Base-by-base conservation (phyloP, 495 filamentous ascomycete genomes). In the Aspergillus avenaceus region DNA sequence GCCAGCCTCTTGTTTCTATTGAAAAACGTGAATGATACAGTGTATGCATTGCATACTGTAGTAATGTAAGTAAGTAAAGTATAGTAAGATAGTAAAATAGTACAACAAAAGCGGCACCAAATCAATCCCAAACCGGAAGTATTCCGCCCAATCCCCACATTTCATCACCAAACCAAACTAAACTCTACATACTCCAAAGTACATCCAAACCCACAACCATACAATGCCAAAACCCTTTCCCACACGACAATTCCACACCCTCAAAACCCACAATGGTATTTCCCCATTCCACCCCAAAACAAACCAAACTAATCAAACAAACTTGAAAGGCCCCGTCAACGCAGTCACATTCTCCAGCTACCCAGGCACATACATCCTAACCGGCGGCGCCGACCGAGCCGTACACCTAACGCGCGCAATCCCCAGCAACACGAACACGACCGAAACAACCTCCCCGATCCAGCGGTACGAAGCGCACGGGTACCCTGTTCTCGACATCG, bases 401-500 rank as follows among this genome's bases (percentile, higher is more conserved):
- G 81, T 96, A 63, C 83, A 89, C 44, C 83, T 96, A 14, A 93
- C 91, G 67, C 87, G 87, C 56, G 78, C 84, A 4, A 61, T 77
- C 23, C 70, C 77, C 7, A 69, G 47, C 51, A 49, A 69, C 16
- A 62, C 70, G 53, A 62, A 65, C 34, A 49, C 67, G 16, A 50
- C 59, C 41, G 62, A 74, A 47, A 70, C 72, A 19, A 76, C 62
- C 8, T 59, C 66, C 14, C 84, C 88, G 0, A 86, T 97, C 68
- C 90, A 96, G 64, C 84, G 82, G 38, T 97, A 95, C 74, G 71
- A 85, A 47, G 87, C 88, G 2, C 93, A 98, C 74, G 89, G 87
- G 55, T 91, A 97, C 78, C 84, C 86, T 37, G 86, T 98, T 34
- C 86, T 96, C 51, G 85, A 87, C 50, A 71, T 98, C 34, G 75